Base-by-base conservation (phyloP, 2,329 filamentous ascomycete genomes). In the Pseudogymnoascus sp. region DNA sequence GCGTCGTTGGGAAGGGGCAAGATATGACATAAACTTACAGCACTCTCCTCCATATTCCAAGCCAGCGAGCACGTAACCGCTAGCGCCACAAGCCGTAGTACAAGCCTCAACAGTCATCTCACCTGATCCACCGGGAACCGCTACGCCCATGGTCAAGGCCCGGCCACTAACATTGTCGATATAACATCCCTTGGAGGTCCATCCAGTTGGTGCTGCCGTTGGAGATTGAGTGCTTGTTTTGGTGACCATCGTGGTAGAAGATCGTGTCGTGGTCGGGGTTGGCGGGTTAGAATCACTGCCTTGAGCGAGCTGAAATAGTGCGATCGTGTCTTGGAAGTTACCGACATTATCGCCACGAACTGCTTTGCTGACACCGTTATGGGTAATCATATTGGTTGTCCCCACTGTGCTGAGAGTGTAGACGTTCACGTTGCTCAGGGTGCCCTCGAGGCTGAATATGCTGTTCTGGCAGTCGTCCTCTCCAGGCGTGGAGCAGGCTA, bases 31-130 rank as follows among this genome's bases (percentile, higher is more conserved):
- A n/a, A 15, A 35, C 37, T 39, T n/a, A 39, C 37, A 78, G 63
- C 74, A 79, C 65, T 79, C 75, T 3, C 74, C 67, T 55, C 72
- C 69, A 63, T 78, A 79, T 63, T 80, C 77, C 35, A 78, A 65
- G 41, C 77, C 78, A 58, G 71, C 69, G 71, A 78, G 63, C 10
- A 62, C 63, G 61, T 75, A 78, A 3, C 62, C 64, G 21, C 61
- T 59, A 21, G 34, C 58, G 33, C 64, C 59, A 48, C 67, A 68
- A 2, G 63, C 61, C 12, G 58, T 30, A 3, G 63, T 62, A 41
- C 67, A 69, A 7, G 61, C 56, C 12, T 58, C 63, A 13, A 68
- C 63, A 0, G 67, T 67, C 58, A 65, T 60, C 21, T 60, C 59
- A 33, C 23, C 57, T 3, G 58, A 15, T 13, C 61, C 62, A 30